Base-by-base conservation (phyloP, 2,329 filamentous ascomycete species). In the Botrytis cinerea region DNA sequence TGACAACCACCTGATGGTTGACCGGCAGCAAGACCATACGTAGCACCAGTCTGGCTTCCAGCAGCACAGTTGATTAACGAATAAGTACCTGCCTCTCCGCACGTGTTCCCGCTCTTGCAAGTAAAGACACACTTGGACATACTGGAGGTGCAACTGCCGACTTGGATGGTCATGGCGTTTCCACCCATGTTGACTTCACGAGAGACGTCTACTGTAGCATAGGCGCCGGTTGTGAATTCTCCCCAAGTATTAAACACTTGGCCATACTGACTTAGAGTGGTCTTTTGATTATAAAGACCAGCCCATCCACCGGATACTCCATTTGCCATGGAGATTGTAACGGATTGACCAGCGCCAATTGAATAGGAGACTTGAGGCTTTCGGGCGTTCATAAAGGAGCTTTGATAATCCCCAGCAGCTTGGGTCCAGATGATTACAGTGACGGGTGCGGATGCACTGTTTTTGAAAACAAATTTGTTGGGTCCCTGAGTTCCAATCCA, bases 171-270 rank as follows among this genome's bases (percentile, higher is more conserved):
- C 64, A 73, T 75, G 2, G 38, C 12, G 48, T 75, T 73, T 54
- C 74, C 74, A 46, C 57, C 38, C 72, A 73, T 75, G 45, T 75
- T 73, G 32, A 75, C 22, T 64, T 68, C 60, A n/a, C 74, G 67
- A 61, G 59, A 61, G 35, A 75, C 72, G 45, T 75, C 72, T 9
- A 71, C 57, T 9, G 74, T 75, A 25, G 74, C 74, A 59, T 45
- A 73, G 51, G 48, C 61, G 43, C 72, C 72, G 6, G 74, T 75
- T 20, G 72, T 75, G 45, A 75, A 70, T 57, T 75, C 74, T 43
- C 74, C 74, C 74, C 74, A 75, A 10, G 74, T 75, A 51, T 75
- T 75, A 40, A 68, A 38, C 28, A 75, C n/a, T 54, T 75, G 74
- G 4, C 74, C 74, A 35, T 68, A 62, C 4, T 57, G n/a, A 6